Base-by-base conservation (phyloP, 169 alveolate species). In the Babesia microti region DNA sequence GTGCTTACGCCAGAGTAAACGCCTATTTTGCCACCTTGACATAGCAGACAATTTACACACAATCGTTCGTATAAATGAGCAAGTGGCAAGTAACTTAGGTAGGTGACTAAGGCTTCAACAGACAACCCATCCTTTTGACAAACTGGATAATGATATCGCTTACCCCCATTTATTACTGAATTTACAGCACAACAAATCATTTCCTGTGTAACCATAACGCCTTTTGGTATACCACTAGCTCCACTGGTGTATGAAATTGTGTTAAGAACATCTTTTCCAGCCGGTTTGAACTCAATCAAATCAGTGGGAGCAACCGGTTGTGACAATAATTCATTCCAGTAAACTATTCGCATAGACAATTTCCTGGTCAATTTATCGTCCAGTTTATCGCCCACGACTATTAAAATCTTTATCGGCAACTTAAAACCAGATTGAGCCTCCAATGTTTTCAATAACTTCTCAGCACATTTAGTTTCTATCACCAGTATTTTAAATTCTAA, bases 211-310 rank as follows among this genome's bases (percentile, higher is more conserved):
- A 92, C 59, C 63, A 93, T 78, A 24, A 88, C 98, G 24, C 98
- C 99, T 71, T 95, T 95, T 6, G 99, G 97, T 24, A 61, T 55
- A 32, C 98, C 98, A 15, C 98, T 92, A 2, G 98, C 91, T 9
- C 99, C 99, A 15, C 95, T 83, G 9, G 98, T 95, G 74, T 90
- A 95, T 53, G 95, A 91, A 18, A 95, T 73, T n/a, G 97, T 73
- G 52, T 72, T 69, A 0, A 78, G 42, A n/a, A 59, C 59, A 5
- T 68, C 79, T 12, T 58, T 52, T 6, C 22, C 55, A 5, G 71
- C 56, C 9, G 76, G 79, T 23, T 41, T 72, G 28, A 52, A 51
- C 15, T 26, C 49, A 22, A 28, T 19, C 40, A 37, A 9, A 14
- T 35, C n/a, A n/a, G n/a, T n/a, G n/a, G n/a, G n/a, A n/a, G n/a